phyloP scores from a whole-genome alignment of 2,329 filamentous ascomycete genomes.

The Fusarium sp. region DNA sequence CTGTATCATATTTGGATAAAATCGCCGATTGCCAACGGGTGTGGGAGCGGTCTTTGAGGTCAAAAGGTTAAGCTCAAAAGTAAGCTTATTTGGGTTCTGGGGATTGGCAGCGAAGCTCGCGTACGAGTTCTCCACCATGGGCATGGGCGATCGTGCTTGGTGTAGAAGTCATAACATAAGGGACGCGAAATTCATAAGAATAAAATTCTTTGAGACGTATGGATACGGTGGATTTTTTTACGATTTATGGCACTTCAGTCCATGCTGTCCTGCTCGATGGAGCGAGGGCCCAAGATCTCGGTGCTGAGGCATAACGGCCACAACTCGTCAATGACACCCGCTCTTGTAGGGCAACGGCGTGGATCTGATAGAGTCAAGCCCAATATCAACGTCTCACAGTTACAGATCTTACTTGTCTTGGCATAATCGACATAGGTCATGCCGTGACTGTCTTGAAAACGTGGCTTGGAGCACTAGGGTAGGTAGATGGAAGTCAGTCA shows the following conservation, averaged over 20 bases:
- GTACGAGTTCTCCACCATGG: not conserved
- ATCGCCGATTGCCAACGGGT: not conserved
- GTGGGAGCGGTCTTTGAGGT: not conserved
- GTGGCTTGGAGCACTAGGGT: not conserved
- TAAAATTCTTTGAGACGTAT: not conserved
- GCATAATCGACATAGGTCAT: not conserved
- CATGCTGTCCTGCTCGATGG: not conserved
- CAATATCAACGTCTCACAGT: not conserved
- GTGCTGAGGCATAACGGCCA: not conserved
- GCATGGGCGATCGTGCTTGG: not conserved
- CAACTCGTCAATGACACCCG: not conserved
- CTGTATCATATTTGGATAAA: not conserved
- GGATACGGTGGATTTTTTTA: not conserved
- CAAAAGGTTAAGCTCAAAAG: conserved; percentile 20
- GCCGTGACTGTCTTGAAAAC: not conserved
- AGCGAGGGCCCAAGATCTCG: not conserved
- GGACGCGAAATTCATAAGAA: not conserved
- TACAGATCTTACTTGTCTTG: not conserved
- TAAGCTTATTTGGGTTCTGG: conserved; percentile 23
- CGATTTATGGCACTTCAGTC: not conserved
- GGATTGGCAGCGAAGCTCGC: not conserved
- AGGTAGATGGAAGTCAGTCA: not conserved
- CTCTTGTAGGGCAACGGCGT: not conserved
- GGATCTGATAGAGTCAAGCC: not conserved
- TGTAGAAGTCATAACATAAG: not conserved